A percentile compares a stretch with the other conserved stretches of the same genome.
Conservation (phyloP, 176 grass and related monocot genomes). For the Triticum monococcum region DNA sequence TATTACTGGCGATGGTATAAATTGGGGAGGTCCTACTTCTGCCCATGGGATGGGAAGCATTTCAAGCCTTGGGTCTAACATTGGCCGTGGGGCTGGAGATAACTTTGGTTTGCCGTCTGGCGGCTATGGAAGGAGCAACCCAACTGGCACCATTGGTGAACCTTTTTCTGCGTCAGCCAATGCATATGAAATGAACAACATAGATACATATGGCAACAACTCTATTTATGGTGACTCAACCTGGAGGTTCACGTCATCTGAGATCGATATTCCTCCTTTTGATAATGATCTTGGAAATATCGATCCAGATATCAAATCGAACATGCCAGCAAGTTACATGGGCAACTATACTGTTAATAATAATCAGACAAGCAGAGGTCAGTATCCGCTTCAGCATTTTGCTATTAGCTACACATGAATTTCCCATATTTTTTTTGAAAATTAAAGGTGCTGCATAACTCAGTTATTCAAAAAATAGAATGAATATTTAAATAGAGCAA, state of each 20-base stretch:
- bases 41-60: constrained; percentile 47
- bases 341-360: constrained; percentile 65
- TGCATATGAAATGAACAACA: constrained; percentile 53
- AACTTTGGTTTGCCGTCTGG: constrained; percentile 54
- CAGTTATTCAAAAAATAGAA: neutral
- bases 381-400: constrained; percentile 41
- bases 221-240: constrained; percentile 72
- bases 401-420: constrained; percentile 3
- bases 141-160: constrained; percentile 54
- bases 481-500: neutral
- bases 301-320: constrained; percentile 48
- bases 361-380: constrained; percentile 72
- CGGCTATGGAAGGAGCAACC: constrained; percentile 52
- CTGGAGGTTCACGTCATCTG: constrained; percentile 63
- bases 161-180: constrained; percentile 55
- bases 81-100: constrained; percentile 49
- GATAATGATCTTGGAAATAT: constrained; percentile 66
- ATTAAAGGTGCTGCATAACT: neutral
- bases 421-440: neutral
- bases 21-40: constrained; percentile 56
- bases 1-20: constrained; percentile 39
- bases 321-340: constrained; percentile 50
- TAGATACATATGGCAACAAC: constrained; percentile 46
- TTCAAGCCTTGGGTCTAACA: constrained; percentile 38
- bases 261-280: constrained; percentile 65